Conservation (phyloP, 78 protist genomes). For the Thecamonas trahens region DNA sequence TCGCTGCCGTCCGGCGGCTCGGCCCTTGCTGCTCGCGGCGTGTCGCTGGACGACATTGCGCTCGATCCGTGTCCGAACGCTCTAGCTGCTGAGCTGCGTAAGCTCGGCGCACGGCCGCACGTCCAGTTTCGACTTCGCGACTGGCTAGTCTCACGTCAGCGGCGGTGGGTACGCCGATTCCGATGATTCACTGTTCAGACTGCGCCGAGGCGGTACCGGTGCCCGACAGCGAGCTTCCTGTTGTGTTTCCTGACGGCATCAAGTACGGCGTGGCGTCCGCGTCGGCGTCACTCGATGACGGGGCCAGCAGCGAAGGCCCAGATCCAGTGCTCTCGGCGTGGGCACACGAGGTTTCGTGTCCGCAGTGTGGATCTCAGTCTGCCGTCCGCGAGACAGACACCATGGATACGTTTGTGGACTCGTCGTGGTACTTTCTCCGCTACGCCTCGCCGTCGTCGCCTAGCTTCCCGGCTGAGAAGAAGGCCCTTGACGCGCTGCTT, state of each 20-base stretch:
- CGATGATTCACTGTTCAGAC: constrained; percentile 64
- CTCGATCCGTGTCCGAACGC: background rate
- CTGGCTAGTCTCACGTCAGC: constrained; percentile 90
- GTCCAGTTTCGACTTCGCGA: constrained; percentile 73
- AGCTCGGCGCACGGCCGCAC: too few species aligned
- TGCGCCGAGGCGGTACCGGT: constrained; percentile 60
- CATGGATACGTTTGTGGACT: constrained; percentile 89
- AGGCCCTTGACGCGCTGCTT: too few species aligned
- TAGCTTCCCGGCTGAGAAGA: background rate
- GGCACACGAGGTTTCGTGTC: background rate
- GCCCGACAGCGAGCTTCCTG: constrained; percentile 63
- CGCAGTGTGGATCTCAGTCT: background rate
- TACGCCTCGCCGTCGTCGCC: background rate
- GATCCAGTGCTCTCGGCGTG: too few species aligned
- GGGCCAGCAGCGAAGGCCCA: constrained; percentile 51
- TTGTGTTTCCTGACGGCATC: constrained; percentile 48
- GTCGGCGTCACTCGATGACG: constrained; percentile 16
- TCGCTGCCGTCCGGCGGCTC: constrained; percentile 29
- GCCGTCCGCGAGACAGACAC: constrained; percentile 81
- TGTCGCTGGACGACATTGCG: background rate
- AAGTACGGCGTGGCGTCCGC: too few species aligned
- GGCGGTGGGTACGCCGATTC: constrained; percentile 91
- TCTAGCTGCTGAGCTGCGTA: background rate
- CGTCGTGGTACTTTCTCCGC: constrained; percentile 78
- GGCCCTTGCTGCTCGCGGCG: constrained; percentile 9